Conservation (phyloP, 371 early-diverging fungal species). For the Mucor ambiguus region DNA sequence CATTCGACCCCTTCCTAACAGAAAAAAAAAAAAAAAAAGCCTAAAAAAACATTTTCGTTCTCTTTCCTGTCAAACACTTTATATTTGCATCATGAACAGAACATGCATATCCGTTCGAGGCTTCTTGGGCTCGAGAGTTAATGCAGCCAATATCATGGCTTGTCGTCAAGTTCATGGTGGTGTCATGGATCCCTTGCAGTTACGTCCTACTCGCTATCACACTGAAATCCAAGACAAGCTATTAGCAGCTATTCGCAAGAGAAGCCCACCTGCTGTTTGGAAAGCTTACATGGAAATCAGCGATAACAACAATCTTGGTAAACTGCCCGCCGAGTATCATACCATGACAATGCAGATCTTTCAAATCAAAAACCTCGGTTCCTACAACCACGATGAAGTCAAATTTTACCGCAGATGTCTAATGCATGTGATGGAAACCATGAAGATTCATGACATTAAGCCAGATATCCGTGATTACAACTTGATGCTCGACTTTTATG, state of each 20-base stretch:
- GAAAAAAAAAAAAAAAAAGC: not conserved
- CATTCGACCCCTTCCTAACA: not conserved
- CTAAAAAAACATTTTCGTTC: slow-evolving; percentile 1
- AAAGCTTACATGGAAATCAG: slow-evolving; percentile 36
- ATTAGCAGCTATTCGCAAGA: slow-evolving; percentile 33
- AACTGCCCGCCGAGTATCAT: slow-evolving; percentile 32
- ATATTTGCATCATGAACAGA: not conserved
- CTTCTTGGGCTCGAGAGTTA: not conserved
- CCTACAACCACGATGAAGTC: slow-evolving; percentile 31
- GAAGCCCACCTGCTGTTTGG: slow-evolving; percentile 42
- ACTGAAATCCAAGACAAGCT: slow-evolving; percentile 18
- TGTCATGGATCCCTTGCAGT: slow-evolving; percentile 14
- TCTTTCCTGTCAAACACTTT: not conserved
- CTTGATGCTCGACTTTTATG: slow-evolving; percentile 44
- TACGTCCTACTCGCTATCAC: slow-evolving; percentile 13
- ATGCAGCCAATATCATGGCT: not conserved
- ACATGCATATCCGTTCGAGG: not conserved
- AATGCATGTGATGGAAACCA: slow-evolving; percentile 28
- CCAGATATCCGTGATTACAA: slow-evolving; percentile 49
- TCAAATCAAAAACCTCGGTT: slow-evolving; percentile 25
- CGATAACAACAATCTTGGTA: slow-evolving; percentile 21
- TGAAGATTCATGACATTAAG: slow-evolving; percentile 21
- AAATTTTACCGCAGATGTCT: slow-evolving; percentile 34
- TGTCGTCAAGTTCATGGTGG: slow-evolving; percentile 6
- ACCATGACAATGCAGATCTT: slow-evolving; percentile 43